phyloP scores from a whole-genome alignment of 257 asterid species.

The Solanum acaule region DNA sequence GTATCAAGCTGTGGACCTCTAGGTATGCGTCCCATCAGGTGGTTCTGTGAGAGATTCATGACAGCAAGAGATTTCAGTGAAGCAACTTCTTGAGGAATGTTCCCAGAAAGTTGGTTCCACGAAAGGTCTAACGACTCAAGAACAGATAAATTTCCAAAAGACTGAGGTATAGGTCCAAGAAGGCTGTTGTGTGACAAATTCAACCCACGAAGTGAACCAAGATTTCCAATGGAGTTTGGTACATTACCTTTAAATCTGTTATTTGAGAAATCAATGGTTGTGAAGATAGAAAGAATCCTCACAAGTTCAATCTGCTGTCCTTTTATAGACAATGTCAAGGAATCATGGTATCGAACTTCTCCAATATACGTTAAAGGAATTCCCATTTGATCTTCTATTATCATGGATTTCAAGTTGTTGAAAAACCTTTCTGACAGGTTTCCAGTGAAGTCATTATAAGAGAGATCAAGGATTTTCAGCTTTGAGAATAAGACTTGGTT shows the following conservation, averaged over 20 bases:
- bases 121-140: neutral
- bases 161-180: neutral
- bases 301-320: neutral
- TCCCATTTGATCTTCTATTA: neutral
- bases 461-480: slow-evolving; percentile 18
- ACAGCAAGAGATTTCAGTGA: neutral
- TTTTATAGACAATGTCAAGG: slow-evolving; percentile 3
- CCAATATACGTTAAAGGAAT: neutral
- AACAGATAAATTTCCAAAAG: neutral
- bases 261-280: neutral
- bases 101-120: neutral
- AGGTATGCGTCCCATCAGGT: slow-evolving; percentile 1
- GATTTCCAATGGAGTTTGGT: slow-evolving; percentile 1
- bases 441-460: slow-evolving; percentile 15
- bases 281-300: slow-evolving; percentile 7
- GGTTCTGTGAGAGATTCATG: slow-evolving; percentile 2
- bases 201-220: neutral
- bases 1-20: slow-evolving; percentile 2
- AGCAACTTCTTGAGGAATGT: neutral
- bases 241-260: neutral
- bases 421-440: neutral
- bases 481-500: neutral
- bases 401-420: slow-evolving; percentile 7
- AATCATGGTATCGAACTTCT: slow-evolving; percentile 2
- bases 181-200: neutral